Base-by-base conservation (phyloP, 805 yeast genomes). In the Teunomyces stri region DNA sequence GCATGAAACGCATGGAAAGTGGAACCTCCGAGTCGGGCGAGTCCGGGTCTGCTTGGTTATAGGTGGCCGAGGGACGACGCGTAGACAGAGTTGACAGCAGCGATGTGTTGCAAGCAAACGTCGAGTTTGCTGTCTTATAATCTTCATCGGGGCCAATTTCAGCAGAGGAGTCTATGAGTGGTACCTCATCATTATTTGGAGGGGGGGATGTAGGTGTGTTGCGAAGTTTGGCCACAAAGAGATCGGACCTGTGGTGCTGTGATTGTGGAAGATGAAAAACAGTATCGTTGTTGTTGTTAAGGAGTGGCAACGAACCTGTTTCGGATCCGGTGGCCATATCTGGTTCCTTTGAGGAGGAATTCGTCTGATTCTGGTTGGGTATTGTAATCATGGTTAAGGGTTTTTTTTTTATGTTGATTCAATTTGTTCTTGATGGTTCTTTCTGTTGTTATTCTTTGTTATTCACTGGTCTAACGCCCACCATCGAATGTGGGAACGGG, bases 1-100 rank as follows among this genome's bases (percentile, higher is more conserved):
- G 75, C 51, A 71, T 63, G 49, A 69, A 64, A 43, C 62, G 60
- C 58, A 72, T 56, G 3, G 72, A 67, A 20, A 62, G 57, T 10
- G 69, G 64, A 11, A 52, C 27, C 27, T 7, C 46, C 11, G 37
- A 46, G n/a, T 47, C 48, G 46, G 42, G 41, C 21, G 50, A 22
- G 40, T 42, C 18, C 12, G 29, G 9, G 20, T 13, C 40, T 20
- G 27, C 18, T 13, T n/a, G 40, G 7, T 37, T 45, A 35, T 47
- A 47, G 20, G 50, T 47, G 33, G 43, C 40, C 10, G 50, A 33
- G 21, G 28, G 38, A 34, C 41, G 41, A n/a, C 39, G 30, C 28
- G 42, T 20, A 4, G 38, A 9, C 13, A 31, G 45, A 15, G 45
- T n/a, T 16, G 35, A 13, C 16, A 9, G 35, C 10, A 25, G 27